A percentile compares a stretch with the other conserved stretches of the same genome.
phyloP scores from a whole-genome alignment of 352 stramenopile genomes.

The Pythium grandisporangium region DNA sequence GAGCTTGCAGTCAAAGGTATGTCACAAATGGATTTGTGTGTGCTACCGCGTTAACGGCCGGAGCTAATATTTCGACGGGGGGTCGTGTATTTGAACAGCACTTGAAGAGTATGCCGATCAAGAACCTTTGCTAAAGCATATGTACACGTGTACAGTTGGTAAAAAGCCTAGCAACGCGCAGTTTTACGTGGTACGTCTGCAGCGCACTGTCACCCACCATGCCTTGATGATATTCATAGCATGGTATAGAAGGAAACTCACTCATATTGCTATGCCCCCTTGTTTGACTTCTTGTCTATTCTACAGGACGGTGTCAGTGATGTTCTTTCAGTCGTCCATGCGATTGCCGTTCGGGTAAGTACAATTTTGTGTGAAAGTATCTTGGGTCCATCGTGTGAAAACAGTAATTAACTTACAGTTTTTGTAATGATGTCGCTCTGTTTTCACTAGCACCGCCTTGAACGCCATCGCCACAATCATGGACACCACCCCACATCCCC shows the following conservation, averaged over 20 bases:
- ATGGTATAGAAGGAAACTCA: no score
- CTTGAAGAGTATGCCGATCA: constrained; percentile 29
- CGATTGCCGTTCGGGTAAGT: constrained; percentile 37
- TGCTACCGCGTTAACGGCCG: no score
- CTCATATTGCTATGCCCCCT: no score
- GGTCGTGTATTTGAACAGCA: constrained; percentile 26
- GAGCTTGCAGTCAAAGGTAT: constrained; percentile 82
- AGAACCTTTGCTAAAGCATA: constrained; percentile 27
- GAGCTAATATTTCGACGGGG: no score
- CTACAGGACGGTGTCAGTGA: constrained; percentile 42
- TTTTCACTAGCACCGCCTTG: constrained; percentile 7
- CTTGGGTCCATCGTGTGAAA: no score
- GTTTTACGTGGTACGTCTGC: constrained; percentile 81
- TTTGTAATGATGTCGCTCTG: neutral
- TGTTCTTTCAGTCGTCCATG: constrained; percentile 37
- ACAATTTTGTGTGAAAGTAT: no score
- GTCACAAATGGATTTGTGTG: no score
- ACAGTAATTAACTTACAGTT: no score
- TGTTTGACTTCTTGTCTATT: neutral
- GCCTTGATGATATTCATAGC: no score
- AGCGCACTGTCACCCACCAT: no score
- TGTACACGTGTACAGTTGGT: constrained; percentile 94
- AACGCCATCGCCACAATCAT: constrained; percentile 1
- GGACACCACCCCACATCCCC: no score
- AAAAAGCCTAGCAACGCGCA: constrained; percentile 96